A percentile compares a stretch with the other conserved stretches of the same genome.
Evolutionary conservation across 306 rosid genomes (phyloP).

Genomic region (Corylus avellana): DNA sequence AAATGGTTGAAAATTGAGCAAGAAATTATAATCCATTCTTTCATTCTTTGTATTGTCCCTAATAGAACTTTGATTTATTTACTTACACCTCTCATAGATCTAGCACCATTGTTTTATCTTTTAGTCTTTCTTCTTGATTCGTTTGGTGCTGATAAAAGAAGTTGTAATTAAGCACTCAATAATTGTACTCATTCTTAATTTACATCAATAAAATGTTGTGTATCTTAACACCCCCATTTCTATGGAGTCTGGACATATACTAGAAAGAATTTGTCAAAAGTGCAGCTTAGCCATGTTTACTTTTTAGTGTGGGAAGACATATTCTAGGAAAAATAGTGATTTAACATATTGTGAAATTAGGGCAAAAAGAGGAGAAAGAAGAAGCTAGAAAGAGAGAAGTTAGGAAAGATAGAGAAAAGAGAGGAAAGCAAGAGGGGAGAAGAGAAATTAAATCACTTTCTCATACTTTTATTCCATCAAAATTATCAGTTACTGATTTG

Average conservation of each 20-base stretch:
- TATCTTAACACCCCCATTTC: background rate
- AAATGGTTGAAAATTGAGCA: constrained; percentile 14
- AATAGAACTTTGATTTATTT: constrained; percentile 26
- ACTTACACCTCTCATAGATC: constrained; percentile 10
- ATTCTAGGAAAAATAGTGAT: too few species aligned
- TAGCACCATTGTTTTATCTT: constrained; percentile 22
- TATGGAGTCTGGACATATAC: background rate
- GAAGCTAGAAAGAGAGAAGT: too few species aligned
- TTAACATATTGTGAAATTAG: too few species aligned
- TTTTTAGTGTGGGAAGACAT: too few species aligned
- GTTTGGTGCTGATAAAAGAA: constrained; percentile 29
- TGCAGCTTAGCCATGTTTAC: too few species aligned
- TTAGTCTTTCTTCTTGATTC: constrained; percentile 17
- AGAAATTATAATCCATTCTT: constrained; percentile 39
- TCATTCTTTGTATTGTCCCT: constrained; percentile 39
- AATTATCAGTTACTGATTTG: too few species aligned
- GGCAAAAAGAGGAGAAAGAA: too few species aligned
- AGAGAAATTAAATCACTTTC: too few species aligned
- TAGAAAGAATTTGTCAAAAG: background rate
- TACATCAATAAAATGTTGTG: constrained; percentile 24
- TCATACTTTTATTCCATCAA: too few species aligned
- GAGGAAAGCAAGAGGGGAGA: too few species aligned
- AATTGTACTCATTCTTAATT: constrained; percentile 15
- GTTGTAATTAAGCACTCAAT: constrained; percentile 34
- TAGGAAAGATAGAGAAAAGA: too few species aligned